phyloP scores from a whole-genome alignment of 768 basidiomycete species.

The Leucosporidium yakuticum region DNA sequence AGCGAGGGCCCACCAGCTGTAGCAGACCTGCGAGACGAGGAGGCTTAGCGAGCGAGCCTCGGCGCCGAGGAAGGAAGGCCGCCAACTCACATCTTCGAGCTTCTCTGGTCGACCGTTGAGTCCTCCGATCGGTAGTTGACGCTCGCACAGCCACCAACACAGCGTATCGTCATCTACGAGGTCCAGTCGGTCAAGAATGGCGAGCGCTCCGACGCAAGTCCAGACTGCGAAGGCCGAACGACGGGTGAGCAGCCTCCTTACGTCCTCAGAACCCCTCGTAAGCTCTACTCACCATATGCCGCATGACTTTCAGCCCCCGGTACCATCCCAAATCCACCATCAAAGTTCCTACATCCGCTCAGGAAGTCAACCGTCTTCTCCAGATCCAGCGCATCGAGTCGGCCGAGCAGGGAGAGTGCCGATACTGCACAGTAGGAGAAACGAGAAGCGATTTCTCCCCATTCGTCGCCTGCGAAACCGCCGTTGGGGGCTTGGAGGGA shows the following conservation, averaged over 20 bases:
- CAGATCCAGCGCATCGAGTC: slow-evolving; percentile 60
- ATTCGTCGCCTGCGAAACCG: slow-evolving; percentile 79
- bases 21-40: slow-evolving; percentile 67
- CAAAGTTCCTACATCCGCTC: slow-evolving; percentile 76
- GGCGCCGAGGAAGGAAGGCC: too few relatives aligned
- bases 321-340: slow-evolving; percentile 82
- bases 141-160: slow-evolving; percentile 87
- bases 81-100: slow-evolving; percentile 72
- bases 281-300: slow-evolving; percentile 62
- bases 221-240: slow-evolving; percentile 56
- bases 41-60: neutral
- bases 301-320: slow-evolving; percentile 90
- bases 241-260: neutral
- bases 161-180: slow-evolving; percentile 68
- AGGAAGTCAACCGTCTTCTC: slow-evolving; percentile 69
- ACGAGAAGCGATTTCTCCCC: slow-evolving; percentile 87
- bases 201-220: slow-evolving; percentile 78
- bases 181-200: slow-evolving; percentile 78
- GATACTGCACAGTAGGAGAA: slow-evolving; percentile 84
- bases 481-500: slow-evolving; percentile 74
- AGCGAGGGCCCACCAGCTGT: slow-evolving; percentile 94
- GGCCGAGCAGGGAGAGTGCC: slow-evolving; percentile 72
- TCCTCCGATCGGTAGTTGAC: slow-evolving; percentile 87
- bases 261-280: neutral
- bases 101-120: slow-evolving; percentile 98